Evolutionary conservation across 2,329 filamentous ascomycete species (phyloP).

Genomic region (Trichoderma pleuroti): DNA sequence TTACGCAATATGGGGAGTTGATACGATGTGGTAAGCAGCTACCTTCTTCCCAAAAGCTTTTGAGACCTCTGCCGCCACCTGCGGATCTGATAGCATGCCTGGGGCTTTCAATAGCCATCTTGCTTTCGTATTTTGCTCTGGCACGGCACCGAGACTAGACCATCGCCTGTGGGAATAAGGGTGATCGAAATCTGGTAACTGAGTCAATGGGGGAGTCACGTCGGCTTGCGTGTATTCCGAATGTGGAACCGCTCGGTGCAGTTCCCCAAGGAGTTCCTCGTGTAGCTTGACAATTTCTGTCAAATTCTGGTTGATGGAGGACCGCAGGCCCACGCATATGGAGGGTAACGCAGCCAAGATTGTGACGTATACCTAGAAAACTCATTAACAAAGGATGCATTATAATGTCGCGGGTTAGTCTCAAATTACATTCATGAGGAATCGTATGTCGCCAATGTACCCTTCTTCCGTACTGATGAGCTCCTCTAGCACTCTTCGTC

Average conservation of each 20-base stretch:
- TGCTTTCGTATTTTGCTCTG: constrained; percentile 38
- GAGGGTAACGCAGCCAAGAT: constrained; percentile 69
- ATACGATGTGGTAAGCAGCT: constrained; percentile 21
- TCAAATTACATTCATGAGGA: constrained; percentile 71
- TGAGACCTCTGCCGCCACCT: constrained; percentile 57
- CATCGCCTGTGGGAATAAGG: constrained; percentile 41
- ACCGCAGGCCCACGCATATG: constrained; percentile 60
- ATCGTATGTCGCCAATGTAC: constrained; percentile 83
- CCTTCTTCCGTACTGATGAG: constrained; percentile 80
- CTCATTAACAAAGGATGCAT: constrained; percentile 22
- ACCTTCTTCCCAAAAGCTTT: constrained; percentile 60
- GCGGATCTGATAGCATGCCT: constrained; percentile 55
- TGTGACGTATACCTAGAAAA: constrained; percentile 64
- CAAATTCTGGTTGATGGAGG: constrained; percentile 74
- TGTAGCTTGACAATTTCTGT: constrained; percentile 79
- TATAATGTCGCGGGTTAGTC: fast-evolving
- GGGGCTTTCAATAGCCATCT: constrained; percentile 46
- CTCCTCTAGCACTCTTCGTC: constrained; percentile 79
- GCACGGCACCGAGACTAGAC: constrained; percentile 46
- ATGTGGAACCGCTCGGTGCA: constrained; percentile 68
- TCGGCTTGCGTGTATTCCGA: constrained; percentile 56
- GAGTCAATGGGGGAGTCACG: constrained; percentile 14
- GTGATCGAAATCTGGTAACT: constrained; percentile 9
- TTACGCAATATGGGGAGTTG: background rate
- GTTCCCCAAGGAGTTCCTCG: constrained; percentile 71